Evolutionary conservation across 2,329 filamentous ascomycete genomes (phyloP), one percentile per base, ranked within the genome.

Genomic region (Penicillium capsulatum): DNA sequence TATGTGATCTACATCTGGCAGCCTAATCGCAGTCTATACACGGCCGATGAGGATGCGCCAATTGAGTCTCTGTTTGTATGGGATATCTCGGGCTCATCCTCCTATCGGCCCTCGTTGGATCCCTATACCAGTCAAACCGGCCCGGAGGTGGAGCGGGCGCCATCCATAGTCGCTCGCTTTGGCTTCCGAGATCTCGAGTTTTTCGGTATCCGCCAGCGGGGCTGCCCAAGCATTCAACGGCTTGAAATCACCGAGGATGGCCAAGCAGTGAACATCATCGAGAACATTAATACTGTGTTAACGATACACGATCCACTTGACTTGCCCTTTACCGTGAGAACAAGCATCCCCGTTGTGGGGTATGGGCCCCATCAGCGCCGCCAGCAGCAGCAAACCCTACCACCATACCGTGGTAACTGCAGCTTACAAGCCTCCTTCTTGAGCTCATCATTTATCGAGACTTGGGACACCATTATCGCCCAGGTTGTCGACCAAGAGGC

Each of bases 1-100:
- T 83, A 82, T 59, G 76, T 70, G 27, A 65, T 81, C 10, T 83
- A 82, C 58, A 67, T 76, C 17, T 82, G 78, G 78, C 76, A 81
- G 50, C 72, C 75, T 2, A 75, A 75, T 47, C 72, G 72, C 31
- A 74, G 73, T 31, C 65, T 74, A 26, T 77, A 74, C 65, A 70
- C 67, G 0, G 65, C 66, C 2, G 71, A 72, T 24, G 74, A 79
- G 36, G 74, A 77, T 50, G 70, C 73, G 9, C 77, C 77, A 0
- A 70, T 77, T 11, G 79, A 83, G 55, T 70, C 73, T 22, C 61
- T 83, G 17, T 71, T 70, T 11, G 64, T 83, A 7, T 83, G 78
- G 78, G 73, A 82, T 38, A 76, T 83, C 27, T 72, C 73, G 2
- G 59, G 61, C 0, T 62, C 70, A 2, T 74, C 72, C 3, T 27